Base-by-base conservation (phyloP, 208 protist species). In the Novymonas esmeraldas region DNA sequence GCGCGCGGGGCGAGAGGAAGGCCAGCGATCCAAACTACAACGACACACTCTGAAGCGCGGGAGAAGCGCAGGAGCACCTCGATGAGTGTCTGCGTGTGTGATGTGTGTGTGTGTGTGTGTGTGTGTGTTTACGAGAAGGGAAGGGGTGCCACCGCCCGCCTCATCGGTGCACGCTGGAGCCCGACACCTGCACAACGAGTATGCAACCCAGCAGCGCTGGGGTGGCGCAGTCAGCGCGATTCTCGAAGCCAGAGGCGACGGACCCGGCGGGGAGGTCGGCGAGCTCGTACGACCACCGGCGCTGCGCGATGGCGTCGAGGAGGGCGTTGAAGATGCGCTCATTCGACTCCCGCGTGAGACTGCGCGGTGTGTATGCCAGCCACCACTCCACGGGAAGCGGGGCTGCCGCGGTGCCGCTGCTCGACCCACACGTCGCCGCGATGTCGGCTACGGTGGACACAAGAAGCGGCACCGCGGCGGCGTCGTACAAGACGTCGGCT, bases 401-500 rank as follows among this genome's bases (percentile, higher is more conserved):
- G 0, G 13, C 18, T 1, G 14, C 20, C 9, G 7, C 38, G 18
- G 34, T 4, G 33, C 7, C 33, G 11, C 16, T 16, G 7, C 39
- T 28, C 6, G 41, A 3, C 6, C 0, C n/a, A 3, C 50, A 22
- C 5, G 33, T 20, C 13, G 24, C 38, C 28, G 55, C 57, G 6
- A 79, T 45, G 0, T 13, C 16, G 0, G 28, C 28, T 10, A 76
- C 78, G 1, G 78, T 84, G 20, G 50, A 42, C 29, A 84, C 52
- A 6, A 84, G 61, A 31, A 78, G 64, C 26, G 73, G 70, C 20
- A 84, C 56, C 14, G 70, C 73, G 10, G 60, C 68, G 1, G 34
- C 20, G 34, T 64, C 60, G 64, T 84, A 84, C 28, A 84, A 49
- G 2, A 84, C 73, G 34, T 84, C 78, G 0, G 78, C 78, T n/a